Percentiles rank a stretch among this genome's conserved stretches.
These are phyloP conservation scores for Hippophae tibetana DNA, from an alignment of 306 rosid species.

Conservation along the genomic window DNA sequence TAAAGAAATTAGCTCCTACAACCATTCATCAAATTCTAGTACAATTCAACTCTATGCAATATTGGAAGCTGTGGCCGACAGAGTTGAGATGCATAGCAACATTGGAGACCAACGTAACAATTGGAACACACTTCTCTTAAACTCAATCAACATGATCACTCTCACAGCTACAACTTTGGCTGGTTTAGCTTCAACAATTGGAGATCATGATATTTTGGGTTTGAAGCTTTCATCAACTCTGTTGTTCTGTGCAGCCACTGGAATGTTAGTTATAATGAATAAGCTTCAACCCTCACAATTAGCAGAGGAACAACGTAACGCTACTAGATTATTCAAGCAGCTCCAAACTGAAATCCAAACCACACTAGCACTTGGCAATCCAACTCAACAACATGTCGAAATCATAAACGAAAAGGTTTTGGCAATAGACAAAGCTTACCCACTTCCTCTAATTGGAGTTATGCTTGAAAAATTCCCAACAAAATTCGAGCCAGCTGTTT, in stretches of 20 bases:
- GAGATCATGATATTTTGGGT: conserved; percentile 29
- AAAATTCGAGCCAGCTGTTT: conserved; percentile 47
- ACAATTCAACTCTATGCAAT: conserved; percentile 35
- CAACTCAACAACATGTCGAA: conserved; percentile 36
- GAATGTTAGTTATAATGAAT: conserved; percentile 47
- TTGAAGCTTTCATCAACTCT: conserved; percentile 48
- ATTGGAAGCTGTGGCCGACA: conserved; percentile 43
- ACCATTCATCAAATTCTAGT: not conserved
- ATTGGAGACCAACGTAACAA: conserved; percentile 53
- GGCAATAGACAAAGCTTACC: conserved; percentile 67
- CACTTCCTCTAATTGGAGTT: conserved; percentile 63
- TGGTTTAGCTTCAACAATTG: conserved; percentile 31
- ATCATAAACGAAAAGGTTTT: conserved; percentile 40
- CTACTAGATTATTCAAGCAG: conserved; percentile 48
- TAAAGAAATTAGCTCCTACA: not conserved
- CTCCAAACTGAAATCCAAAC: conserved; percentile 35
- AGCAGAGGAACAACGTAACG: conserved; percentile 73
- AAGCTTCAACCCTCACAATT: conserved; percentile 82
- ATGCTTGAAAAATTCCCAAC: conserved; percentile 75
- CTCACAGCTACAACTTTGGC: conserved; percentile 58
- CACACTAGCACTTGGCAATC: conserved; percentile 18
- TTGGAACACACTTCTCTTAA: conserved; percentile 54
- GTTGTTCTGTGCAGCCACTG: conserved; percentile 54
- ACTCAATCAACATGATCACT: conserved; percentile 70
- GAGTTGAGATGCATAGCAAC: conserved; percentile 66